A percentile compares a stretch with the other conserved stretches of the same genome.
Conservation (phyloP, 352 stramenopile genomes). For the Pythium aquatile region DNA sequence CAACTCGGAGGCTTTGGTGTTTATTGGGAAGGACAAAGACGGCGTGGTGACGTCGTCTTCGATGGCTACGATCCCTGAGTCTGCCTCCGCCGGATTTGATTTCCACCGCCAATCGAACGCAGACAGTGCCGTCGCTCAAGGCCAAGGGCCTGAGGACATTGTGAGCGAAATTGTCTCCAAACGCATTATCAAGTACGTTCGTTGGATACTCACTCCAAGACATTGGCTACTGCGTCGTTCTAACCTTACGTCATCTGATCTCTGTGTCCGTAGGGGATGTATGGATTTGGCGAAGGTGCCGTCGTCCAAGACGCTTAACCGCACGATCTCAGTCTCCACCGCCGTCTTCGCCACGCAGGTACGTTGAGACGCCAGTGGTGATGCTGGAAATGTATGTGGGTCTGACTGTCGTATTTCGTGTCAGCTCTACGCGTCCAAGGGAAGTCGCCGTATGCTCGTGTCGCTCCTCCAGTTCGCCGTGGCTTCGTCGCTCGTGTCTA, state of each 20-base stretch:
- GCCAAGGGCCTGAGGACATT: constrained; percentile 35
- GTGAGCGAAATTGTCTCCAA: constrained; percentile 65
- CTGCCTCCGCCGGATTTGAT: constrained; percentile 58
- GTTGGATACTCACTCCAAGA: neutral
- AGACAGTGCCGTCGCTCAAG: neutral
- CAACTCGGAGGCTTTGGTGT: constrained; percentile 11
- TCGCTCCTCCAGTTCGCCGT: constrained; percentile 56
- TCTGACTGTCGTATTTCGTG: neutral
- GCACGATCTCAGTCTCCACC: constrained; percentile 66
- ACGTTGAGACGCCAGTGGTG: neutral
- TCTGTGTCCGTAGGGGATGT: constrained; percentile 32
- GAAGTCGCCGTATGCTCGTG: constrained; percentile 59
- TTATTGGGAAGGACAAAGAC: constrained; percentile 13
- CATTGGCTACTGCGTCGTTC: neutral
- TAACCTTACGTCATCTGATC: neutral
- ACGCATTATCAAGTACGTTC: constrained; percentile 47
- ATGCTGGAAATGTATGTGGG: neutral
- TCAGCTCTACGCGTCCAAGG: constrained; percentile 65
- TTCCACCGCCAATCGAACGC: constrained; percentile 39
- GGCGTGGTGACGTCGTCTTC: constrained; percentile 3
- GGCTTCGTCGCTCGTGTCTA: constrained; percentile 59
- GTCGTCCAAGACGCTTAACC: constrained; percentile 55
- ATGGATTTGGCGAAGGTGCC: constrained; percentile 62
- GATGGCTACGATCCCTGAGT: constrained; percentile 15
- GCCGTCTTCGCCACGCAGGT: constrained; percentile 70